Conservation (phyloP, 2,329 filamentous ascomycete species). For the Sporothrix pseudoabietina region DNA sequence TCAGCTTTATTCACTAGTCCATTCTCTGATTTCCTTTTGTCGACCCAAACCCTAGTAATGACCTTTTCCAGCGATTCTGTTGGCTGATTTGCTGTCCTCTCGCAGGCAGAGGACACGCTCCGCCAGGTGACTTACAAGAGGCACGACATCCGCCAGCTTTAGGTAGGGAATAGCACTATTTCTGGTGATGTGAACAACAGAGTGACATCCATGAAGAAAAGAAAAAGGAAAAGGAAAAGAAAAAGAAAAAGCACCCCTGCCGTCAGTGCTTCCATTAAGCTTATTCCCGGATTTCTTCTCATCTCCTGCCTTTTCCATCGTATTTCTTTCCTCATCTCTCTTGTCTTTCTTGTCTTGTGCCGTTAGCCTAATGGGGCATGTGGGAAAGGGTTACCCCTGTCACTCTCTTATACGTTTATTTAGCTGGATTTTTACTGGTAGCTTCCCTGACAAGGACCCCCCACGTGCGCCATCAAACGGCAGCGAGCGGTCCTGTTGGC, state of each 20-base stretch:
- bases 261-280: neutral
- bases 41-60: neutral
- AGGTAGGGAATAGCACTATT: too few species aligned
- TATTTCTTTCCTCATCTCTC: neutral
- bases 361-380: conserved; percentile 7
- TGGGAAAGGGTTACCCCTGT: conserved; percentile 19
- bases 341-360: neutral
- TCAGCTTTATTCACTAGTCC: neutral
- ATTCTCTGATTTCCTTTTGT: neutral
- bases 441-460: neutral
- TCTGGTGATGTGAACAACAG: too few species aligned
- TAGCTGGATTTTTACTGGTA: neutral
- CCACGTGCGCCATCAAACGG: conserved; percentile 10
- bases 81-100: neutral
- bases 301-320: neutral
- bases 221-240: too few species aligned
- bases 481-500: neutral
- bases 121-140: too few species aligned
- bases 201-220: neutral
- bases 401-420: neutral
- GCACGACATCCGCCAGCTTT: too few species aligned
- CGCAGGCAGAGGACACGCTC: neutral
- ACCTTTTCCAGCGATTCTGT: conserved; percentile 5
- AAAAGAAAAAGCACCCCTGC: neutral
- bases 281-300: neutral